phyloP scores from a whole-genome alignment of 2,329 filamentous ascomycete genomes.

The Sporothrix mexicana region DNA sequence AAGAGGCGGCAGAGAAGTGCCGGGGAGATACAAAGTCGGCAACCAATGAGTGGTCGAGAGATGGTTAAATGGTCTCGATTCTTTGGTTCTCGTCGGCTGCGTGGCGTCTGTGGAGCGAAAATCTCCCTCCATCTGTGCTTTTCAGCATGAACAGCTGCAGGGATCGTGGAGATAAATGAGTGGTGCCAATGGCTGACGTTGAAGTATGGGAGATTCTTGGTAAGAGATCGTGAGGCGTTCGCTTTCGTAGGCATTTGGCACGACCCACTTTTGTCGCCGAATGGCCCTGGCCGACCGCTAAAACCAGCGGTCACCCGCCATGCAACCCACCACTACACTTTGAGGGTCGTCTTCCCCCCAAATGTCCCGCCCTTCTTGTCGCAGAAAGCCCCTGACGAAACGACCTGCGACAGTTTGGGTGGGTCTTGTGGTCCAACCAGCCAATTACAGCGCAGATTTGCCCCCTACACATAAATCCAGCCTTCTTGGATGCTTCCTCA shows the following conservation, averaged over 20 bases:
- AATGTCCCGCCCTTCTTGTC: slow-evolving; percentile 39
- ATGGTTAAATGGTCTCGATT: neutral
- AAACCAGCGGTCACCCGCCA: neutral
- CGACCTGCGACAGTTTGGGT: slow-evolving; percentile 44
- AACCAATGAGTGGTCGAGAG: neutral
- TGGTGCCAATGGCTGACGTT: neutral
- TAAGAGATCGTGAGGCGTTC: neutral
- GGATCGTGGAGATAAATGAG: neutral
- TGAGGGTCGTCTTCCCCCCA: neutral
- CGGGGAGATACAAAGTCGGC: neutral
- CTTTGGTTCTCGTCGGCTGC: slow-evolving; percentile 18
- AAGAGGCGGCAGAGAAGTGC: slow-evolving; percentile 6
- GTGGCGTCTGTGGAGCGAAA: slow-evolving; percentile 21
- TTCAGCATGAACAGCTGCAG: slow-evolving; percentile 20
- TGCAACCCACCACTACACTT: neutral
- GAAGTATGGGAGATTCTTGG: neutral
- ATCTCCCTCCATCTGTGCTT: slow-evolving; percentile 24
- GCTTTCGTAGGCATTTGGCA: neutral
- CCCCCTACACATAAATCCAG: neutral
- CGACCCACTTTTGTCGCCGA: neutral
- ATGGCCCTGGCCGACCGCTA: slow-evolving; percentile 9
- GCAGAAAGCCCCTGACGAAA: slow-evolving; percentile 49
- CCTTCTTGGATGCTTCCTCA: neutral
- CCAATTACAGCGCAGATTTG: slow-evolving; percentile 31
- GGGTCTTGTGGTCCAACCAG: slow-evolving; percentile 16